Base-by-base conservation (phyloP, 164 flowering plant genomes). In the Umbellularia californica region DNA sequence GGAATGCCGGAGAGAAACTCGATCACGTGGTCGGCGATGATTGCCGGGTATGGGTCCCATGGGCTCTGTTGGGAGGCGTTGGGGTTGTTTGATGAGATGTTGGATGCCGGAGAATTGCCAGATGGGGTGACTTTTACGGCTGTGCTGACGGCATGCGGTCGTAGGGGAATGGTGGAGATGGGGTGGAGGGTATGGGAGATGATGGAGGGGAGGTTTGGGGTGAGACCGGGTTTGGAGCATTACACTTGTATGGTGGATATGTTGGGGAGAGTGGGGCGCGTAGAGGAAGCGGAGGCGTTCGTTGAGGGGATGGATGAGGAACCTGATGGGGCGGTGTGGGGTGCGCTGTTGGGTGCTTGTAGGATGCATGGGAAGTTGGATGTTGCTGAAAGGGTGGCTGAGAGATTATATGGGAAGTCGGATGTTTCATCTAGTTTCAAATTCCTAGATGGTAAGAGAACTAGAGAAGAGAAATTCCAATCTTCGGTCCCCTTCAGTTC, bases 201-300 rank as follows among this genome's bases (percentile, higher is more conserved):
- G 74, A 76, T 76, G 78, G 67, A 63, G 74, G 52, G 20, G 60
- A 71, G 62, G 28, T 76, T 65, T 30, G 58, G 74, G 15, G 63
- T 76, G 70, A 47, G 65, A 35, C 74, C 70, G 33, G 19, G 50
- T 27, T 15, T 71, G 33, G 78, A 76, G 74, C 78, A 76, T 58
- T 76, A 76, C 66, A 71, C 78, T 15, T 76, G 75, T 71, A 71
- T 71, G 74, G 70, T 76, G 65, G 78, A 71, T 52, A 15, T 76
- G n/a, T 25, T 76, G 50, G 66, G 78, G 33, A 71, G 70, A 64
- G 70, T 62, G 19, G 78, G 78, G 14, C 25, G 13, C 7, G 35
- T 71, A 19, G 74, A 71, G 70, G 74, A 76, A 64, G 78, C 78
- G 1, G 63, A 71, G 65, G 68, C 35, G n/a, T 65, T 76, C 55